Percentiles rank a stretch among this genome's conserved stretches.
Evolutionary conservation across 1,284 basidiomycete genomes (phyloP).

Genomic region (Boletus semigastroideus): DNA sequence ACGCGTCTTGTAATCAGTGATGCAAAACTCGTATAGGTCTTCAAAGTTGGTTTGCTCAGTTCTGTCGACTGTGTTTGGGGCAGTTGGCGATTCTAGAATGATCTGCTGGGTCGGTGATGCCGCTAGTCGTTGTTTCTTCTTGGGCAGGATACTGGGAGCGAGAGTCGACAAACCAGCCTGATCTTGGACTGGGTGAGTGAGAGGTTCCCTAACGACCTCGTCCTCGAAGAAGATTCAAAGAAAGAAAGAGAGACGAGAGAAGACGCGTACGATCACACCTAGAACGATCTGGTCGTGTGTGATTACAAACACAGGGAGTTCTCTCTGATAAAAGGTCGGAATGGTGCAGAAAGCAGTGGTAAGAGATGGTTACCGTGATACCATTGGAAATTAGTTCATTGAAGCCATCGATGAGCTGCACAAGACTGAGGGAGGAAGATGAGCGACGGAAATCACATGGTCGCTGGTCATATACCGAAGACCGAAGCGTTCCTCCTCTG

Average conservation of each 20-base stretch:
- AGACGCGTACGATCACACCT: constrained; percentile 61
- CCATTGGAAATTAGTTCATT: constrained; percentile 48
- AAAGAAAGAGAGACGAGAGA: neutral
- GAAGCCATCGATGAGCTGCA: constrained; percentile 63
- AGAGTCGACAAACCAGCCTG: neutral
- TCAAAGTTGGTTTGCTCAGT: neutral
- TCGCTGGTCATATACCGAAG: constrained; percentile 46
- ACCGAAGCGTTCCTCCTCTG: constrained; percentile 72
- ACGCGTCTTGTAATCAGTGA: constrained; percentile 82
- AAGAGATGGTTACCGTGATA: constrained; percentile 42
- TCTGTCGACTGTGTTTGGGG: neutral
- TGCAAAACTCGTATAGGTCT: constrained; percentile 40
- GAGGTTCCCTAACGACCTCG: constrained; percentile 16
- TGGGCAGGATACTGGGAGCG: constrained; percentile 7
- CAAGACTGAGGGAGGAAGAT: constrained; percentile 40
- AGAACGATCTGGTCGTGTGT: constrained; percentile 54
- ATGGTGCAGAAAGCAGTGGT: neutral
- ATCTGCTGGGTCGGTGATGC: neutral
- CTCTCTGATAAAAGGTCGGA: constrained; percentile 45
- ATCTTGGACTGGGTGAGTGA: neutral
- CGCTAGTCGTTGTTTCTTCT: constrained; percentile 18
- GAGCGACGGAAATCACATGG: neutral
- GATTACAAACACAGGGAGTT: constrained; percentile 73
- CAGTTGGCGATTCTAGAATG: neutral
- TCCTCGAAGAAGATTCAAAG: constrained; percentile 42